phyloP scores from a whole-genome alignment of 169 alveolate genomes.

The Plasmodium gonderi region DNA sequence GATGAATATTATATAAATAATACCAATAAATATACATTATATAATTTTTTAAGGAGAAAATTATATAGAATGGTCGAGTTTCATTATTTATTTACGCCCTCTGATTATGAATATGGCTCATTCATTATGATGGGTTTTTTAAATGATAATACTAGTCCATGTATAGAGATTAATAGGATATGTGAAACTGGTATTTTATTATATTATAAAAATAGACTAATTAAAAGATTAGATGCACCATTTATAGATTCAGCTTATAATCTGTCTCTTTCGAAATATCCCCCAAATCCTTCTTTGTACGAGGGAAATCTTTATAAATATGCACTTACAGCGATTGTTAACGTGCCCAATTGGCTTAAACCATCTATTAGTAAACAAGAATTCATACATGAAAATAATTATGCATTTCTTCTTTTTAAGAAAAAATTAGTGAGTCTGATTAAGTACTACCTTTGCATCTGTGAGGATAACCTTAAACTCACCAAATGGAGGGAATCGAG shows the following conservation, averaged over 20 bases:
- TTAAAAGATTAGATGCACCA: conserved; percentile 88
- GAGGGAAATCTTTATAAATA: conserved; percentile 83
- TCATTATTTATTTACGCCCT: conserved; percentile 87
- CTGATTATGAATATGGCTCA: conserved; percentile 88
- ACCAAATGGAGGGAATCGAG: conserved; percentile 83
- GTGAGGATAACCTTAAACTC: conserved; percentile 76
- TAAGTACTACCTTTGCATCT: conserved; percentile 81
- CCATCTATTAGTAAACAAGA: conserved; percentile 92
- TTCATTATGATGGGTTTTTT: conserved; percentile 89
- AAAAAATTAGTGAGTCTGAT: conserved; percentile 78
- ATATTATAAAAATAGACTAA: conserved; percentile 88
- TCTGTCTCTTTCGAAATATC: conserved; percentile 79
- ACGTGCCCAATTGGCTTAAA: conserved; percentile 92
- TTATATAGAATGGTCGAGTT: conserved; percentile 84
- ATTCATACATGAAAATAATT: conserved; percentile 89
- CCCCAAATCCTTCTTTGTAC: conserved; percentile 74
- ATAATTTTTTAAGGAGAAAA: conserved; percentile 77
- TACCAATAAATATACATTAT: conserved; percentile 71
- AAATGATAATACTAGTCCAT: conserved; percentile 81
- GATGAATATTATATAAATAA: conserved; percentile 71
- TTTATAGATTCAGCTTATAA: conserved; percentile 88
- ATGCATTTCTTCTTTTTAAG: conserved; percentile 87
- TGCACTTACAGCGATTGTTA: conserved; percentile 88
- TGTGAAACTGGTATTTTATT: conserved; percentile 91
- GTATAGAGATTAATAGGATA: conserved; percentile 78